Base-by-base conservation (phyloP, 306 rosid genomes). In the Trichosanthes cucumerina region DNA sequence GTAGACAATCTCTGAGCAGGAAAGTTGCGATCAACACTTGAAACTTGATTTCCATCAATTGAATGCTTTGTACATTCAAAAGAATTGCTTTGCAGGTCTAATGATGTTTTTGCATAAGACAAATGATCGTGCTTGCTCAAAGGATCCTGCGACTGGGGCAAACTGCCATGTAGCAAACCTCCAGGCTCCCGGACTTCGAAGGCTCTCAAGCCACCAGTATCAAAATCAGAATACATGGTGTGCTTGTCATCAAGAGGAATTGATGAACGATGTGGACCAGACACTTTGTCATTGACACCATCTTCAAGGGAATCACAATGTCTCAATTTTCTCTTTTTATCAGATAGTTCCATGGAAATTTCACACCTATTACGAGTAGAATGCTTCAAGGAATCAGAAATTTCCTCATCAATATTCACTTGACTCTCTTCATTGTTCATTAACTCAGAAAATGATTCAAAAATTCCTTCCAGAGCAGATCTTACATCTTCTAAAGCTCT, bases 391-490 rank as follows among this genome's bases (percentile, higher is more conserved):
- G 87, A 77, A 88, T 87, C 91, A 59, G 89, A 83, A 76, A 77
- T 83, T 79, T 89, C 91, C 73, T 81, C 97, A 82, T 88, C 97
- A 71, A 87, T 89, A n/a, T 87, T 89, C 33, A 57, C 79, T 66
- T 79, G 90, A 85, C 76, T 80, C 69, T 82, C 91, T 60, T 80
- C 91, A 31, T 78, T 39, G 47, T 82, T 84, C 68, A 82, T 81
- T 84, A 79, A 78, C 74, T 86, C 83, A 16, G 76, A 54, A 78
- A 87, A 82, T 81, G 85, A 84, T 82, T 78, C 85, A 78, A 89
- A 81, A 74, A 88, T 80, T 80, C 81, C 89, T 77, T 87, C 84
- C 76, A 94, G 69, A 57, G 77, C 73, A 36, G 89, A 84, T 78
- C 60, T 79, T 52, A 88, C 79, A 59, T 93, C 91, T 56, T 33